Evolutionary conservation across 495 filamentous ascomycete genomes (phyloP), one percentile per base, ranked within the genome.

Genomic region (Penicillium longicatenatum): DNA sequence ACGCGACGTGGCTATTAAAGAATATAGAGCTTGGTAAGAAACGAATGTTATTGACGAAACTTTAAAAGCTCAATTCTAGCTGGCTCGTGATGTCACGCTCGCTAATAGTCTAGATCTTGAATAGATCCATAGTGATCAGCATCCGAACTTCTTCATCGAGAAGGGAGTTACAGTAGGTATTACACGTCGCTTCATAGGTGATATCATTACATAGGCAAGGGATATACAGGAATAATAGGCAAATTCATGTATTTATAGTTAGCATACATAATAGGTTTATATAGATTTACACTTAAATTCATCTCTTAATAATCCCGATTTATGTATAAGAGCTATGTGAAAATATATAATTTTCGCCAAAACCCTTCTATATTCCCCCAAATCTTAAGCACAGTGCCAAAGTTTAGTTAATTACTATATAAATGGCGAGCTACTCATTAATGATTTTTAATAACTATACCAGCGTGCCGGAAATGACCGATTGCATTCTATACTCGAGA

Each of bases 1-100:
- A 37, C 52, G 47, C 26, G 65, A 70, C 55, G 45, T 45, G 53
- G 62, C 55, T 42, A 50, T 70, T 16, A 60, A 57, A 41, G 59
- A 67, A 53, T 72, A 70, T 50, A 49, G 45, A 58, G 44, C 54
- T 39, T 69, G 65, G 63, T 66, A 61, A 52, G 50, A 59, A 60
- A 63, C 63, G 24, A 54, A 57, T 54, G 61, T 69, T 21, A 30
- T 49, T 7, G 51, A 68, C 48, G 58, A 60, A 54, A 50, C n/a
- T 17, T 52, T 53, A 33, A 70, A 70, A 53, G 64, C 55, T 55
- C 57, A 50, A 50, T 66, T 69, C 54, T 50, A 52, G 42, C 62
- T 64, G 57, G 58, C 63, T 14, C 63, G 59, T 39, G 51, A 65
- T 29, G 16, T 71, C 7, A 62, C 57, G 19, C 55, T 64, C 0